Base-by-base conservation (phyloP, 257 asterid genomes). In the Petunia secreta region DNA sequence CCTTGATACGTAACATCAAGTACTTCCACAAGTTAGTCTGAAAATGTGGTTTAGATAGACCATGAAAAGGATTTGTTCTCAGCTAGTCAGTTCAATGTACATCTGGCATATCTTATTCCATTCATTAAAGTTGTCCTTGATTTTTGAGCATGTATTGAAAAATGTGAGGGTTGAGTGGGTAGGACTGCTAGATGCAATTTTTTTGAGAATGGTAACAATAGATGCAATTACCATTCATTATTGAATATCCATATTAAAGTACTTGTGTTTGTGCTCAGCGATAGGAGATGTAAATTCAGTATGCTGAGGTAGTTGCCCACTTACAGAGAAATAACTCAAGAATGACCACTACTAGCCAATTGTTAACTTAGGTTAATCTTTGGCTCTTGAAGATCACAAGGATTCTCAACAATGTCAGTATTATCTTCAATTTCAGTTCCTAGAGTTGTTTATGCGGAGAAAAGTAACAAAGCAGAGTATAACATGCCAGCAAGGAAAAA, bases 141-240 rank as follows among this genome's bases (percentile, higher is more conserved):
- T 58, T 58, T 69, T 80, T 80, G 9, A 80, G 77, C 79, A 37
- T 43, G 39, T 16, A 68, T 71, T 71, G 73, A 25, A 25, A 25
- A 25, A 25, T 25, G 25, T 25, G 25, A 25, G 25, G 25, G 25
- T 25, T 25, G 25, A 25, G 25, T 25, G 25, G 25, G 25, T 25
- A 25, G 25, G 25, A 25, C 25, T 25, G 25, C 25, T 25, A 25
- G 25, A 25, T 25, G 25, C 25, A 25, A 25, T 25, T 25, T 25
- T 25, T 25, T 25, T 25, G 25, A 25, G 25, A 25, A 25, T 25
- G 25, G 25, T 25, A 25, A 25, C 25, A 25, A 25, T 39, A 46
- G 44, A 71, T 71, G 44, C 3, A 46, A 48, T 48, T 71, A 48
- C 77, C 58, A 48, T 71, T 71, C 77, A 25, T 48, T 48, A 71